Percentiles rank a stretch among this genome's conserved stretches.
These are phyloP conservation scores for Ceratobasidium sp. DNA, from an alignment of 1,284 basidiomycete species.

Conservation along the genomic window DNA sequence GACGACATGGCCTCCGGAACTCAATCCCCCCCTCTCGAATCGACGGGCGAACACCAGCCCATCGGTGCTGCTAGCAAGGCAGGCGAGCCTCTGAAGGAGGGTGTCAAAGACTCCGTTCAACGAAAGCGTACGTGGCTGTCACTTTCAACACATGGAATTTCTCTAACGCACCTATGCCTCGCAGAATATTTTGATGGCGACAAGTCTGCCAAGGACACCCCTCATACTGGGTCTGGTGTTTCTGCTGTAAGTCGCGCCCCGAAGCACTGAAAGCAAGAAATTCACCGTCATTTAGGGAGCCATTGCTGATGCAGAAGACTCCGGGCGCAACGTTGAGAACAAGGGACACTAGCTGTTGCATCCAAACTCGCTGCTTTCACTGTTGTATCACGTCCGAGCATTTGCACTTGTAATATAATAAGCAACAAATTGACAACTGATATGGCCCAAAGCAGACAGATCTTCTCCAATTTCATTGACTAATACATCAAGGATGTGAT, in stretches of 20 bases:
- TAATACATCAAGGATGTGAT: background rate
- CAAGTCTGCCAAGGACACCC: background rate
- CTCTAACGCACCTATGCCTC: background rate
- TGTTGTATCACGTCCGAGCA: background rate
- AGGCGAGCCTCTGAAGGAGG: slow-evolving; percentile 45
- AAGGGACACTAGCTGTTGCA: background rate
- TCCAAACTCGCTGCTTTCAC: background rate
- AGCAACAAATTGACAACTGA: background rate
- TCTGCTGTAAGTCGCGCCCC: slow-evolving; percentile 9
- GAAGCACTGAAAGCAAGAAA: background rate
- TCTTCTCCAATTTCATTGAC: slow-evolving; percentile 2
- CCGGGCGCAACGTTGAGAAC: background rate
- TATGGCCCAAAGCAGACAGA: background rate
- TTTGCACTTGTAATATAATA: slow-evolving; percentile 7
- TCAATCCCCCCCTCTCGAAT: slow-evolving; percentile 61
- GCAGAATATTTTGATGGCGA: slow-evolving; percentile 28
- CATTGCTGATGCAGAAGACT: slow-evolving; percentile 6
- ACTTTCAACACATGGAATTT: background rate
- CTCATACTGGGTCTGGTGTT: background rate
- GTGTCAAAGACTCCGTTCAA: slow-evolving; percentile 52
- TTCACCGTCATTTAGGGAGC: background rate
- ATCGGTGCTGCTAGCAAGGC: slow-evolving; percentile 54
- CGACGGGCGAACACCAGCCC: slow-evolving; percentile 54
- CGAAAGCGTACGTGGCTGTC: slow-evolving; percentile 49
- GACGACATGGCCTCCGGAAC: slow-evolving; percentile 41